Evolutionary conservation across 768 basidiomycete species (phyloP), one percentile per base, ranked within the genome.

Genomic region (Fomitopsis pulvina): DNA sequence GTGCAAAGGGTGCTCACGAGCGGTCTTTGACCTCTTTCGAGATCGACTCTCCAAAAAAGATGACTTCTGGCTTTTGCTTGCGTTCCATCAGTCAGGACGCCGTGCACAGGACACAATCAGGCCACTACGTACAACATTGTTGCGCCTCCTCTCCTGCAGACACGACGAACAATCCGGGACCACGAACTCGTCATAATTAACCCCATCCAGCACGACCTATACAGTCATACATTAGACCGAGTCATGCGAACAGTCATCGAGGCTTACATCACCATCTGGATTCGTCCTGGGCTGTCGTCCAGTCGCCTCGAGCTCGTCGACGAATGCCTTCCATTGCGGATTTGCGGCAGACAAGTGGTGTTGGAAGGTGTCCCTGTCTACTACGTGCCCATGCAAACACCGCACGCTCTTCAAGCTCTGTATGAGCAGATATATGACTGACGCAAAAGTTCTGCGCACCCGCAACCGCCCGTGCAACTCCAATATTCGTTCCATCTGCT

Each of bases 41-140:
- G 56, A 97, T 89, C 0, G 90, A 87, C 68, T 95, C 93, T 27
- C 93, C 93, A 59, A 94, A 94, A 63, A 93, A 93, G 9, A 90
- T 78, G 16, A 93, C 76, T 38, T 85, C 81, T 0, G 92, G 86
- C 68, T 92, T 93, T 51, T 83, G 77, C 87, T n/a, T 83, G 58
- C 4, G n/a, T 42, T 48, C 45, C 12, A n/a, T 5, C 9, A 18
- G 1, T 8, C 22, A 14, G 41, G 9, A 41, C 22, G 14, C 10
- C 11, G 40, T 12, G n/a, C 2, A 29, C 27, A 25, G 11, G 8
- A 44, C n/a, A 3, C 11, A 18, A 41, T 25, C 11, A 26, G 41
- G 30, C 18, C 39, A n/a, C 7, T 3, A 55, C 69, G 64, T 61
- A 90, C 91, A 47, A 84, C 78, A 22, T 76, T 74, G 43, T 83